phyloP scores from a whole-genome alignment of 2,329 filamentous ascomycete species.

The Penicillium aurantiogriseum region DNA sequence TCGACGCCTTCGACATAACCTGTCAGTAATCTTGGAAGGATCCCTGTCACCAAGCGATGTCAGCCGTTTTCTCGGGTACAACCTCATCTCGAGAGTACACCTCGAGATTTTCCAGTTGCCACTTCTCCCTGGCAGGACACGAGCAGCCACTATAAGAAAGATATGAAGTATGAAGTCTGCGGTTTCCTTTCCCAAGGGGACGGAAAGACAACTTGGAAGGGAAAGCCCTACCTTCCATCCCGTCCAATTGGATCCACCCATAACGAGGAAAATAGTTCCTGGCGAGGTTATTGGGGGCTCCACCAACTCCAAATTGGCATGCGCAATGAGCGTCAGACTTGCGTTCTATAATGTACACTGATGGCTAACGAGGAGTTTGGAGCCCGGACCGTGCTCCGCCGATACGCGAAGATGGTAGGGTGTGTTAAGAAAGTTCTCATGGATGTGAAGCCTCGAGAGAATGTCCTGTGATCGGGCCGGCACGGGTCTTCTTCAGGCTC shows the following conservation, averaged over 20 bases:
- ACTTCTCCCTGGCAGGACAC: background rate
- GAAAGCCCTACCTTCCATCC: background rate
- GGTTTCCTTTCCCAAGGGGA: too few species aligned
- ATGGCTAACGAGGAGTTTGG: background rate
- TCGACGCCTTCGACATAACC: background rate
- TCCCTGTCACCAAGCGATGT: background rate
- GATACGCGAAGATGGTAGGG: background rate
- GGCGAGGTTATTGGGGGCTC: conserved; percentile 5
- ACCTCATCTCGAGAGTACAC: background rate
- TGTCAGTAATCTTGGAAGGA: background rate
- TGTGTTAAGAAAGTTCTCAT: background rate
- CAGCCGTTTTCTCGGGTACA: background rate
- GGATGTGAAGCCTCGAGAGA: background rate
- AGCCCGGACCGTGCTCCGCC: background rate
- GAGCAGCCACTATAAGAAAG: background rate
- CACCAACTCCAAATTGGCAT: background rate
- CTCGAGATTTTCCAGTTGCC: background rate
- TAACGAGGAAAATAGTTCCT: conserved; percentile 6
- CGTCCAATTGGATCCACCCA: conserved; percentile 6
- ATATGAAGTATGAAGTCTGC: background rate
- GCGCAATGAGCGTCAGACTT: background rate
- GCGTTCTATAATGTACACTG: background rate
- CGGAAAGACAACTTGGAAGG: background rate
- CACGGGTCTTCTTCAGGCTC: background rate
- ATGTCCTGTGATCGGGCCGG: background rate